Evolutionary conservation across 257 asterid genomes (phyloP), one percentile per base, ranked within the genome.

Genomic region (Capsicum pubescens): DNA sequence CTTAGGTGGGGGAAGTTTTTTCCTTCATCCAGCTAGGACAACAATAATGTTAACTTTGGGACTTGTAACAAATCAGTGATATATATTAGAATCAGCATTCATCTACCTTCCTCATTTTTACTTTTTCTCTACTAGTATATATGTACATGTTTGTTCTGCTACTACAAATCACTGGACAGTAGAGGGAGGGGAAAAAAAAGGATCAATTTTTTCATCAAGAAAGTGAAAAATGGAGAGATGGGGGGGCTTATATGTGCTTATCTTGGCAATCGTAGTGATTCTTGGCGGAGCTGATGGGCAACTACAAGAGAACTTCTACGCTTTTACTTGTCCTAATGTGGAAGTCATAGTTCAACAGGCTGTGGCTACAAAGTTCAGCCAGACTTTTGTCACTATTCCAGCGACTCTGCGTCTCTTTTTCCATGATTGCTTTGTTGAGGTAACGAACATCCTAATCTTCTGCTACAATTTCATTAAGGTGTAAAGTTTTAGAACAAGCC

Each of bases 381-480:
- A 91, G 85, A 90, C 94, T 6, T 84, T 86, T 76, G 88, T 89
- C 32, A 92, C 97, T 4, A 79, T 91, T 85, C 97, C 98, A 4
- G 95, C 94, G 69, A 93, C 96, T 12, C 86, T 91, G 67, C 97
- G 97, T 36, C 89, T 94, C 83, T 91, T 90, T 71, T 92, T 94
- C 91, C 98, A 94, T 5, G 97, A 94, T 84, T 94, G 98, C 79
- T 88, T 92, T 66, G 96, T 94, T 21, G 91, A 90, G 92, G 98
- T 91, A 81, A 17, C 48, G 48, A 44, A 44, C 16, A 61, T 6
- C 19, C n/a, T 57, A 19, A 54, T 50, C 68, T 13, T 74, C 15
- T 76, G 14, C 21, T 0, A 54, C 21, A 50, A 50, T 66, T 66
- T 64, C 16, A 26, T 26, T 26, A 7, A 5, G 35, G 15, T 21